phyloP scores from a whole-genome alignment of 148 eudicot species.

The Diospyros kaki region DNA sequence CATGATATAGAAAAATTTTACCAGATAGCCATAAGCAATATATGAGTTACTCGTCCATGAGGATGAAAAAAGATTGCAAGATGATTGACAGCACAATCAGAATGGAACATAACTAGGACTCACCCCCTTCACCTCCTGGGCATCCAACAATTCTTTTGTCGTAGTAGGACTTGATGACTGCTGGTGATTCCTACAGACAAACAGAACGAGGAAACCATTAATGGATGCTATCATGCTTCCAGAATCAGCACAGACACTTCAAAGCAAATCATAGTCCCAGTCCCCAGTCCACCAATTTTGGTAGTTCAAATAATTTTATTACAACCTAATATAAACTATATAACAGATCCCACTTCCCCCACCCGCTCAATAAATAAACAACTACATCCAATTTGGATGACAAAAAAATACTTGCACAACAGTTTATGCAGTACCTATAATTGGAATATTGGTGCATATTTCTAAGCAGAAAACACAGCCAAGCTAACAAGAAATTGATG shows the following conservation, averaged over 20 bases:
- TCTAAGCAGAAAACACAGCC: background rate
- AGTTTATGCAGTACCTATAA: background rate
- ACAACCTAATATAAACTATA: too few species aligned
- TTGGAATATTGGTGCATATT: background rate
- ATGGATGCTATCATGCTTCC: conserved; percentile 5
- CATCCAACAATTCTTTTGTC: conserved; percentile 87
- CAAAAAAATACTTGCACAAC: background rate
- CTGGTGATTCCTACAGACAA: conserved; percentile 65
- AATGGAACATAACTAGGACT: conserved; percentile 12
- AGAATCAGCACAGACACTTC: conserved; percentile 6
- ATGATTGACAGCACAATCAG: background rate
- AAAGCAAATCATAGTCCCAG: background rate
- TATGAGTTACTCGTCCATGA: background rate
- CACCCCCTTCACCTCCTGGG: conserved; percentile 92
- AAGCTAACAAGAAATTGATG: background rate
- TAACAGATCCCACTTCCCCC: too few species aligned
- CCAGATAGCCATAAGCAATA: background rate
- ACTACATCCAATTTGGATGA: background rate
- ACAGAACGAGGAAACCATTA: conserved; percentile 6
- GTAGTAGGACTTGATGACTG: conserved; percentile 60
- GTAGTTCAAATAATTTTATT: background rate
- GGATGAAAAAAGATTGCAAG: conserved; percentile 6
- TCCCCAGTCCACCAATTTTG: background rate
- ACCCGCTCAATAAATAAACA: background rate
- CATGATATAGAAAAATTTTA: background rate